A percentile compares a stretch with the other conserved stretches of the same genome.
Conservation (phyloP, 2,329 filamentous ascomycete genomes). For the Chrysosphaeria jannelii region DNA sequence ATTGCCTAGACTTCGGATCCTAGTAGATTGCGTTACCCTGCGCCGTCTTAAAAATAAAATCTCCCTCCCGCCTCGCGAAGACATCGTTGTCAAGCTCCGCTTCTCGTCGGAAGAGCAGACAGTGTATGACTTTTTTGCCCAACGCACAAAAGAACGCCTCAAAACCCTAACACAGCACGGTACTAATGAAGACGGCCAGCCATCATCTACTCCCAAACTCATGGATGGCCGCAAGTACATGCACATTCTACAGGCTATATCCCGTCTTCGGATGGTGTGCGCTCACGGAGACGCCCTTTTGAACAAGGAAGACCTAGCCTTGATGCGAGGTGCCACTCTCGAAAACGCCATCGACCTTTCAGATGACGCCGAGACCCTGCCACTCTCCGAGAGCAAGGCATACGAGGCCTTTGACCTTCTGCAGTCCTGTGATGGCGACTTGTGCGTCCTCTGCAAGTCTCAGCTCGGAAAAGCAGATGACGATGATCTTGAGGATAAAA, state of each 20-base stretch:
- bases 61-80: conserved; percentile 42
- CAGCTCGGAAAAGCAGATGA: conserved; percentile 24
- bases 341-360: conserved; percentile 74
- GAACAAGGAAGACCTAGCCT: conserved; percentile 50
- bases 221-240: conserved; percentile 86
- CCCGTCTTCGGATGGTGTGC: conserved; percentile 67
- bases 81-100: conserved; percentile 40
- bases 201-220: too few relatives aligned
- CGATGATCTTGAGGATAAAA: conserved; percentile 20
- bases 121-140: conserved; percentile 63
- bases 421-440: conserved; percentile 49
- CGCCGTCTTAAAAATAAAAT: conserved; percentile 81
- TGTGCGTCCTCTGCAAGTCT: conserved; percentile 38
- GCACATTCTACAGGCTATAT: conserved; percentile 72
- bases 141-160: conserved; percentile 53
- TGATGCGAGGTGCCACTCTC: conserved; percentile 52
- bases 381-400: conserved; percentile 37
- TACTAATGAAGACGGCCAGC: conserved; percentile 30
- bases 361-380: conserved; percentile 31
- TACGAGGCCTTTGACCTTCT: conserved; percentile 69
- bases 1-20: conserved; percentile 53
- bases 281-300: conserved; percentile 85
- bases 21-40: conserved; percentile 85
- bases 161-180: conserved; percentile 36
- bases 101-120: conserved; percentile 47